A percentile compares a stretch with the other conserved stretches of the same genome.
Conservation (phyloP, 140 eudicot species). For the Stevia rebaudiana region DNA sequence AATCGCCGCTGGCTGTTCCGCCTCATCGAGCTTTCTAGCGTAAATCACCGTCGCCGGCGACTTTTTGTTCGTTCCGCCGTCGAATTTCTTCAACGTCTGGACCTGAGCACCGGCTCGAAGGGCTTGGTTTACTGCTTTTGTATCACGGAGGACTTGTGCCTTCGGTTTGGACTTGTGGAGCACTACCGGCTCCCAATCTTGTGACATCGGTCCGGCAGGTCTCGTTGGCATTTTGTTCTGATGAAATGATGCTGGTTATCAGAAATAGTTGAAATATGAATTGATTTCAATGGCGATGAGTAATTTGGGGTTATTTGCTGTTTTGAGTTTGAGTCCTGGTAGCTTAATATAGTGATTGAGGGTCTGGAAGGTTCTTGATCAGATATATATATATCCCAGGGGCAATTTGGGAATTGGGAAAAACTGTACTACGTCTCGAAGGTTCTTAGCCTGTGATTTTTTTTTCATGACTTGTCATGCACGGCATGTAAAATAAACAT, state of each 20-base stretch:
- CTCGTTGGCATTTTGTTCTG: constrained; percentile 41
- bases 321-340: not conserved
- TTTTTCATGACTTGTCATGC: not conserved
- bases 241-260: not conserved
- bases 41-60: constrained; percentile 41
- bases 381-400: not conserved
- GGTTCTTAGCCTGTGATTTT: not conserved
- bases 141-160: constrained; percentile 42
- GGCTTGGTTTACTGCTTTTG: constrained; percentile 55
- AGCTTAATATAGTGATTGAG: constrained; percentile 19
- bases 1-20: constrained; percentile 55
- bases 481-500: not conserved
- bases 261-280: not conserved
- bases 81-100: constrained; percentile 49
- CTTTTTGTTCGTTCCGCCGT: constrained; percentile 55
- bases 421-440: not conserved
- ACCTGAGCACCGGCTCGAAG: constrained; percentile 52
- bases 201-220: constrained; percentile 34
- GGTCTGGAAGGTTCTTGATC: constrained; percentile 29
- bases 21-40: constrained; percentile 55
- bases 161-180: constrained; percentile 53
- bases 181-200: constrained; percentile 76
- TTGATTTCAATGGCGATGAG: not conserved
- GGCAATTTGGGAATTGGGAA: not conserved
- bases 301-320: no score